Conservation (phyloP, 768 basidiomycete genomes). For the Lactifluus volemus region DNA sequence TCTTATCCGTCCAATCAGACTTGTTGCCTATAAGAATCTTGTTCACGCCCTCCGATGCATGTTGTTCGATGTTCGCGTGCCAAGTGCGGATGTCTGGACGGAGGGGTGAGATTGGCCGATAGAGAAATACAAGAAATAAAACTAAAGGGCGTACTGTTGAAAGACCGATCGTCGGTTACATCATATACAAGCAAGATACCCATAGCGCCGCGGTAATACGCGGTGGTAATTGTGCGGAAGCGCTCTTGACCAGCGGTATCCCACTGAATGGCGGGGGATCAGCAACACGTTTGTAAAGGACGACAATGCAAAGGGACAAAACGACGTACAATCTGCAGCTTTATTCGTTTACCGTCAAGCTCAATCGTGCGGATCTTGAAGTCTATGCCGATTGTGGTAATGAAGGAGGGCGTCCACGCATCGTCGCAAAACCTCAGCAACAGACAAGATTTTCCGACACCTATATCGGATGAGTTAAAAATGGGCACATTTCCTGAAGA, state of each 20-base stretch:
- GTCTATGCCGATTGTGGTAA: slow-evolving; percentile 98
- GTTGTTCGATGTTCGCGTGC: slow-evolving; percentile 97
- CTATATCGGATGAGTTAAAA: slow-evolving; percentile 33
- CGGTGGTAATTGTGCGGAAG: slow-evolving; percentile 96
- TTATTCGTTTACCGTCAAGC: slow-evolving; percentile 94
- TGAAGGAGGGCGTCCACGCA: slow-evolving; percentile 98
- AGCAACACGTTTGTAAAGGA: neutral
- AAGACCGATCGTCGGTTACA: slow-evolving; percentile 89
- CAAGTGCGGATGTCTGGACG: slow-evolving; percentile 89
- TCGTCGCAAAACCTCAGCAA: slow-evolving; percentile 97
- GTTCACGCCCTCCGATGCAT: slow-evolving; percentile 98
- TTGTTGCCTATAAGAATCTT: slow-evolving; percentile 99
- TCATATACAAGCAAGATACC: slow-evolving; percentile 99
- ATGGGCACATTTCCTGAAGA: neutral
- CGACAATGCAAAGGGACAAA: neutral
- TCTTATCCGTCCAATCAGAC: slow-evolving; percentile 97
- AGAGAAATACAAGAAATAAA: too few species aligned
- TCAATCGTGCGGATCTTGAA: slow-evolving; percentile 99
- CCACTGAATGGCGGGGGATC: slow-evolving; percentile 54
- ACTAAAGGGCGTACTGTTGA: slow-evolving; percentile 67
- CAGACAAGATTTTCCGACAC: slow-evolving; percentile 96
- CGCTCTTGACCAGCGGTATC: slow-evolving; percentile 99
- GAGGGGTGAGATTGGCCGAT: neutral
- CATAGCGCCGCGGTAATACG: slow-evolving; percentile 99
- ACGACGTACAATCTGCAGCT: slow-evolving; percentile 88